phyloP scores from a whole-genome alignment of 1,284 basidiomycete species.

The Marasmius tenuissimus region DNA sequence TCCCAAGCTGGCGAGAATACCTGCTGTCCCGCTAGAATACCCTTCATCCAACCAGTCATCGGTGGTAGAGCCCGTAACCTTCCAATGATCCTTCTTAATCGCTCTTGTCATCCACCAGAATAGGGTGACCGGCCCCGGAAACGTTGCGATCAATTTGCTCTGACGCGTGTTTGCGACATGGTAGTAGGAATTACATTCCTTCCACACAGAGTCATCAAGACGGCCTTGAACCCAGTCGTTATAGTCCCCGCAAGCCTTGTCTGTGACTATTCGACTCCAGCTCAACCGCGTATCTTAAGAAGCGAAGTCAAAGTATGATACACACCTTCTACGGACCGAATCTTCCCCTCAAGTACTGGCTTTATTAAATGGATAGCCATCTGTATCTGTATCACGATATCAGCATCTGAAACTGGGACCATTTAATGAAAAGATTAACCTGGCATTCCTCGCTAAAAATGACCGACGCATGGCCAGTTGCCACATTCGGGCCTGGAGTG shows the following conservation, averaged over 20 bases:
- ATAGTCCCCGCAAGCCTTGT: conserved; percentile 41
- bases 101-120: conserved; percentile 50
- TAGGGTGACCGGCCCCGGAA: conserved; percentile 45
- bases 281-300: background rate
- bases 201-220: conserved; percentile 44
- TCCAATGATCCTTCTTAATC: conserved; percentile 40
- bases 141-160: conserved; percentile 42
- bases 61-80: conserved; percentile 31
- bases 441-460: conserved; percentile 53
- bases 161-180: conserved; percentile 32
- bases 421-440: conserved; percentile 25
- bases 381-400: conserved; percentile 34
- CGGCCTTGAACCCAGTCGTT: conserved; percentile 47
- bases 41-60: conserved; percentile 24
- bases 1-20: background rate
- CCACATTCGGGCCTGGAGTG: conserved; percentile 46
- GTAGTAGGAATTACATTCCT: conserved; percentile 51
- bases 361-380: conserved; percentile 45
- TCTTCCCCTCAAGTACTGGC: conserved; percentile 44
- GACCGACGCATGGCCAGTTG: conserved; percentile 52
- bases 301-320: too few relatives aligned
- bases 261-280: conserved; percentile 24
- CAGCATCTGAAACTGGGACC: background rate
- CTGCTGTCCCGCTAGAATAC: conserved; percentile 13
- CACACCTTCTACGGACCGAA: conserved; percentile 39